Base-by-base conservation (phyloP, 179 eudicot species). In the Actinidia polygama region DNA sequence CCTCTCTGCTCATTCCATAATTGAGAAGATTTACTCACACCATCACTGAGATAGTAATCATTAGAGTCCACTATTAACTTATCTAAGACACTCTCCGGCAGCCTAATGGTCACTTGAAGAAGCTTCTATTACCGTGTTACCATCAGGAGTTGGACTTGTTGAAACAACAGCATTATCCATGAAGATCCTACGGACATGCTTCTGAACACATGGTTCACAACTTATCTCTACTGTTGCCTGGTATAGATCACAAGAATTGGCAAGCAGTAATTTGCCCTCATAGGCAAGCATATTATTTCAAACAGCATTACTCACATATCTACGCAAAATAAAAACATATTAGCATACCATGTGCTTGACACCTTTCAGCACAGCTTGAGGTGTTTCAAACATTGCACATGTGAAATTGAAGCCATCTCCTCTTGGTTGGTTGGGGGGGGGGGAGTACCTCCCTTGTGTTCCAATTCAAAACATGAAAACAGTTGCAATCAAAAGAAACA, bases 171-270 rank as follows among this genome's bases (percentile, higher is more conserved):
- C 98, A 57, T 94, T 91, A 76, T 95, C 97, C 89, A 93, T 91
- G 86, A 91, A 97, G 79, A 90, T 93, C 73, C 96, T 92, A 12
- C 98, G 98, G 40, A 94, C 96, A 90, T 97, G 99, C 85, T 90
- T 97, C 80, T 94, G 88, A 36, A 97, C 98, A 80, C 86, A 88
- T 51, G 99, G 99, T 85, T 97, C 99, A 75, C 98, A 92, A 82
- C 99, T 91, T 82, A 97, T 97, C 89, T 97, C 98, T 77, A 95
- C 93, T 4, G 98, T 90, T 49, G 98, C 99, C 99, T 97, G 91
- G 62, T 85, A 83, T 73, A 76, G 80, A 26, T 54, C 70, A 71
- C 62, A 77, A 82, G 12, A 78, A 62, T 23, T 51, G 23, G 26
- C 8, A 74, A 46, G 7, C 16, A 61, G n/a, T 79, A 36, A 51